Evolutionary conservation across 148 eudicot genomes (phyloP).

Genomic region (Beta vulgaris): DNA sequence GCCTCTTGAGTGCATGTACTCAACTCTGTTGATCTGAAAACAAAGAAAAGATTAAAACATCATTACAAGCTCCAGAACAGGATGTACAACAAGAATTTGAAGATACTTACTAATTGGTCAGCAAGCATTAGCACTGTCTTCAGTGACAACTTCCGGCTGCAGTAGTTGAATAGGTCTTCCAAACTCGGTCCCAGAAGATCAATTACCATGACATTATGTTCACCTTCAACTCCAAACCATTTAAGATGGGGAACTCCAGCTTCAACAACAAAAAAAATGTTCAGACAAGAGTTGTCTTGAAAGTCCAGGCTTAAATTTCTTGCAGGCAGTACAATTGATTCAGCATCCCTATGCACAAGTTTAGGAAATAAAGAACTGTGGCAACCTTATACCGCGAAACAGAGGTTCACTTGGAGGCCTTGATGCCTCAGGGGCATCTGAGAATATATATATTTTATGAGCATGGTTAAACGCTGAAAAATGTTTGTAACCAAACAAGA

Average conservation of each 20-base stretch:
- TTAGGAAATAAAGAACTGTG: neutral
- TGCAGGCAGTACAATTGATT: neutral
- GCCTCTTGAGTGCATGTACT: constrained; percentile 80
- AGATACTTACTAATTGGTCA: constrained; percentile 68
- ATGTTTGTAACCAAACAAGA: too few relatives aligned
- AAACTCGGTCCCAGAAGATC: constrained; percentile 91
- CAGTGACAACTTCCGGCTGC: constrained; percentile 62
- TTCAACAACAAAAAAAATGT: constrained; percentile 24
- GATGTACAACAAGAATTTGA: constrained; percentile 1
- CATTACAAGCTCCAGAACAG: constrained; percentile 14
- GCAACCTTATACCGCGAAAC: neutral
- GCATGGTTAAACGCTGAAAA: too few relatives aligned
- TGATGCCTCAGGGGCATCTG: neutral
- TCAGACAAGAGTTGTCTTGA: neutral
- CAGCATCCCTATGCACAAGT: neutral
- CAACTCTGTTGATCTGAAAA: constrained; percentile 72
- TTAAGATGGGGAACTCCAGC: constrained; percentile 79
- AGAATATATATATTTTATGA: too few relatives aligned
- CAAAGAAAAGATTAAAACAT: constrained; percentile 4
- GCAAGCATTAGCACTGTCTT: constrained; percentile 93
- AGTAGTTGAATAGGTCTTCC: constrained; percentile 83
- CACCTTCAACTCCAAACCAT: constrained; percentile 87
- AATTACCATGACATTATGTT: constrained; percentile 81
- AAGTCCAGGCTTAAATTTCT: neutral
- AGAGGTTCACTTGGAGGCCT: neutral